A percentile compares a stretch with the other conserved stretches of the same genome.
phyloP scores from a whole-genome alignment of 805 yeast species.

The Saccharomycopsis oosterbeekiorum region DNA sequence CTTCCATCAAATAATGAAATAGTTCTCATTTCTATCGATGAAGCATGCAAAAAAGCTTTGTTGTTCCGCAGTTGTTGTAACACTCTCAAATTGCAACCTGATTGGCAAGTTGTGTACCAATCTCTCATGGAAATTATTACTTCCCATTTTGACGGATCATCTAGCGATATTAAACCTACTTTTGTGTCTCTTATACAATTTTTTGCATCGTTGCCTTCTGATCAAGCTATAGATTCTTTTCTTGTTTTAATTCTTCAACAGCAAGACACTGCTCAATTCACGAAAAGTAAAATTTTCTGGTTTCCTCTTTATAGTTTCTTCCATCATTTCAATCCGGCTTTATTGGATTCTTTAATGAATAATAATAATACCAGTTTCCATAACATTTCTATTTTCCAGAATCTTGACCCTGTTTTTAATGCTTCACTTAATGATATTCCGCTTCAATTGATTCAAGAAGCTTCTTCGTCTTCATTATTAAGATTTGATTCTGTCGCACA shows the following conservation, averaged over 20 bases:
- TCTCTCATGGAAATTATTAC: conserved; percentile 24
- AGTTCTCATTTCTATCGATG: conserved; percentile 8
- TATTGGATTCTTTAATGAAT: neutral
- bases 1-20: neutral
- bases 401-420: neutral
- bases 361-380: neutral
- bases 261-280: conserved; percentile 17
- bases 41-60: conserved; percentile 3
- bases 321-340: neutral
- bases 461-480: neutral
- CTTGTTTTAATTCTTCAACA: conserved; percentile 23
- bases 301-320: neutral
- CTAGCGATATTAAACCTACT: conserved; percentile 24
- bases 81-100: conserved; percentile 23
- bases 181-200: conserved; percentile 39
- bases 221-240: conserved; percentile 37
- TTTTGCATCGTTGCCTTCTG: conserved; percentile 36
- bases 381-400: neutral
- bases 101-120: conserved; percentile 30
- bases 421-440: neutral
- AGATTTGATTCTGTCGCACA: neutral
- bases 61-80: neutral
- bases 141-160: conserved; percentile 30
- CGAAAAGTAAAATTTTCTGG: neutral
- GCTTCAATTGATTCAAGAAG: neutral